Percentiles rank a stretch among this genome's conserved stretches.
phyloP scores from a whole-genome alignment of 2,329 filamentous ascomycete species.

The Venturia pyrina region DNA sequence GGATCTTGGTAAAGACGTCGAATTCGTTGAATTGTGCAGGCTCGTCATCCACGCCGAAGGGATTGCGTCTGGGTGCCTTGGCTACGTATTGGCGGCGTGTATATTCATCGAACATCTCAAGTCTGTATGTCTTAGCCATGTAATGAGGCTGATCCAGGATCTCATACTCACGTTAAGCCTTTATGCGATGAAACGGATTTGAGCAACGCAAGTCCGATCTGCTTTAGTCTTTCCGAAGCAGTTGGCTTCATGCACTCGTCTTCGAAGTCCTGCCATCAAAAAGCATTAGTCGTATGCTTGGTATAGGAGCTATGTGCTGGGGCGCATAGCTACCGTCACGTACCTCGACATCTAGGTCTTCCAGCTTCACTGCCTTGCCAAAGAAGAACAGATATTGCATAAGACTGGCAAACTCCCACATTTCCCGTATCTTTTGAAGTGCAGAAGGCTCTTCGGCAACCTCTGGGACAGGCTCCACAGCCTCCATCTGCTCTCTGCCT shows the following conservation, averaged over 20 bases:
- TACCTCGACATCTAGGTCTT: constrained; percentile 85
- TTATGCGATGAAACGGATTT: constrained; percentile 93
- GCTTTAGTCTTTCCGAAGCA: constrained; percentile 60
- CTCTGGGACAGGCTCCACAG: constrained; percentile 34
- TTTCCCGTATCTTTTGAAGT: constrained; percentile 66
- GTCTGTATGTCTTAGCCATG: constrained; percentile 37
- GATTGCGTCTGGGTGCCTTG: constrained; percentile 72
- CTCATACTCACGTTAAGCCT: constrained; percentile 65
- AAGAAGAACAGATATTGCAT: constrained; percentile 93
- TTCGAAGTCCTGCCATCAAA: constrained; percentile 64
- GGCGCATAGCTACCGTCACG: constrained; percentile 16
- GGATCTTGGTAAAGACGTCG: constrained; percentile 71
- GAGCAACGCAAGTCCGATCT: constrained; percentile 76
- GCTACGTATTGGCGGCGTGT: constrained; percentile 76
- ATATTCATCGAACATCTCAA: constrained; percentile 87
- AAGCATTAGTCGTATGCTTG: background rate
- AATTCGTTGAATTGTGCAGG: constrained; percentile 70
- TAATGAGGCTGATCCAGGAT: background rate
- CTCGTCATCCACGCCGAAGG: constrained; percentile 69
- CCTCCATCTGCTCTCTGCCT: constrained; percentile 42
- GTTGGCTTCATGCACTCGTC: constrained; percentile 71
- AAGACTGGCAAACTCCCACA: constrained; percentile 92
- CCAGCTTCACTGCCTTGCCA: constrained; percentile 78
- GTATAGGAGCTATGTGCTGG: background rate
- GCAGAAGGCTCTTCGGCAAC: constrained; percentile 17